Percentiles rank a stretch among this genome's conserved stretches.
phyloP scores from a whole-genome alignment of 345 rosid genomes.

The Lagerstroemia speciosa region DNA sequence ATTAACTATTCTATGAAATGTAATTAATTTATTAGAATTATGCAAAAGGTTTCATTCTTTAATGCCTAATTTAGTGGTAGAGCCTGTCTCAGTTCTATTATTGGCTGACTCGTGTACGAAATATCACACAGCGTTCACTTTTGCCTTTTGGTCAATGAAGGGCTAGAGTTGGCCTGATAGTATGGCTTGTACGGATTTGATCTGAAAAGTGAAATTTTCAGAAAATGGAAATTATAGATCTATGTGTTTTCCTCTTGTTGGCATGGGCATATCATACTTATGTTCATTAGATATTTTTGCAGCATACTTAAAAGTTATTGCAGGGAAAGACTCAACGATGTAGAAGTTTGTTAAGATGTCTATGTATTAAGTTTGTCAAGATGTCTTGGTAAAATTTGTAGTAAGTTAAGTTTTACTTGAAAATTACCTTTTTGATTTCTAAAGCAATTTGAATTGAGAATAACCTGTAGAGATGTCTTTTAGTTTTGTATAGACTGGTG shows the following conservation, averaged over 20 bases:
- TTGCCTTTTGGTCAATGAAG: neutral
- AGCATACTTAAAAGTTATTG: neutral
- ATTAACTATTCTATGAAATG: neutral
- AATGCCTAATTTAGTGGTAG: neutral
- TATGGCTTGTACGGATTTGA: neutral
- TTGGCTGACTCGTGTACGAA: neutral
- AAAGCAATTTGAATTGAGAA: neutral
- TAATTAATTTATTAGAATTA: neutral
- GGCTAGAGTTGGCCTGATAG: neutral
- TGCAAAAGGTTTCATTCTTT: neutral
- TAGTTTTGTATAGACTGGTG: neutral
- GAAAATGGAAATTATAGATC: neutral
- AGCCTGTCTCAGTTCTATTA: neutral
- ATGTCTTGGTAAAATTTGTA: neutral
- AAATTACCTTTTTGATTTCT: neutral
- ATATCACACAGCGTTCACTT: neutral
- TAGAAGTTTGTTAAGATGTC: neutral
- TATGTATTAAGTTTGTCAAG: neutral
- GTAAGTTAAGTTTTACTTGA: neutral
- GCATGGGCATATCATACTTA: no score
- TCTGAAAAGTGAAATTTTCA: neutral
- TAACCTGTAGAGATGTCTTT: neutral
- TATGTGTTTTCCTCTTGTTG: no score
- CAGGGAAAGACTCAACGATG: neutral
- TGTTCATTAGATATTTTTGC: neutral